Percentiles rank a stretch among this genome's conserved stretches.
These are phyloP conservation scores for Chaetoceros tenuissimus DNA, from an alignment of 108 stramenopile genomes.

Conservation along the genomic window DNA sequence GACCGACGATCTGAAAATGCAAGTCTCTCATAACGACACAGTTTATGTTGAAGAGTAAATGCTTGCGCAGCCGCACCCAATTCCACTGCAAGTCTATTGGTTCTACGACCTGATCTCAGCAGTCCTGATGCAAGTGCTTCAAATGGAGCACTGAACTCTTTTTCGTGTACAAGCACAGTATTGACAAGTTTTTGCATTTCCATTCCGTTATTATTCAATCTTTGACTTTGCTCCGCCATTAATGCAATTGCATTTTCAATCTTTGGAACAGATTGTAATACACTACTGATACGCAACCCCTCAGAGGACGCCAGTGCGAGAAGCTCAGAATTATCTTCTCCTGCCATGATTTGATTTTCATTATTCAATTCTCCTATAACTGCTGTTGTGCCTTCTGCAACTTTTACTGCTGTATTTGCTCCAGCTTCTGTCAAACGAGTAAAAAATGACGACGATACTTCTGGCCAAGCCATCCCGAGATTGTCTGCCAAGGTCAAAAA, in stretches of 20 bases:
- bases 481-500: conserved; percentile 81
- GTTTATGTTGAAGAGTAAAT: conserved; percentile 63
- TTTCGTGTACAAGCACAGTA: conserved; percentile 32
- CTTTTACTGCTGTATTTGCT: conserved; percentile 17
- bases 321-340: conserved; percentile 77
- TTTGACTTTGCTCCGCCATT: conserved; percentile 55
- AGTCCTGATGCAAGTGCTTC: conserved; percentile 53
- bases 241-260: conserved; percentile 63
- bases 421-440: conserved; percentile 59
- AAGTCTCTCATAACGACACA: conserved; percentile 66
- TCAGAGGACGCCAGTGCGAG: conserved; percentile 57
- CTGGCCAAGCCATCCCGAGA: conserved; percentile 86
- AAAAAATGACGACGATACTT: conserved; percentile 66
- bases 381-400: conserved; percentile 8
- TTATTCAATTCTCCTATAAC: conserved; percentile 26
- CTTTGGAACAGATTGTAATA: conserved; percentile 76
- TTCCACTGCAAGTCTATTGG: conserved; percentile 68
- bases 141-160: conserved; percentile 29
- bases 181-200: conserved; percentile 67
- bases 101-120: conserved; percentile 55
- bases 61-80: conserved; percentile 54
- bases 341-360: conserved; percentile 25
- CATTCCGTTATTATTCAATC: conserved; percentile 55
- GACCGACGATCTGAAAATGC: conserved; percentile 69
- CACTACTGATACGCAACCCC: conserved; percentile 60